A percentile compares a stretch with the other conserved stretches of the same genome.
These are phyloP conservation scores for Sistotremastrum suecicum DNA, from an alignment of 768 basidiomycete species.

Conservation along the genomic window DNA sequence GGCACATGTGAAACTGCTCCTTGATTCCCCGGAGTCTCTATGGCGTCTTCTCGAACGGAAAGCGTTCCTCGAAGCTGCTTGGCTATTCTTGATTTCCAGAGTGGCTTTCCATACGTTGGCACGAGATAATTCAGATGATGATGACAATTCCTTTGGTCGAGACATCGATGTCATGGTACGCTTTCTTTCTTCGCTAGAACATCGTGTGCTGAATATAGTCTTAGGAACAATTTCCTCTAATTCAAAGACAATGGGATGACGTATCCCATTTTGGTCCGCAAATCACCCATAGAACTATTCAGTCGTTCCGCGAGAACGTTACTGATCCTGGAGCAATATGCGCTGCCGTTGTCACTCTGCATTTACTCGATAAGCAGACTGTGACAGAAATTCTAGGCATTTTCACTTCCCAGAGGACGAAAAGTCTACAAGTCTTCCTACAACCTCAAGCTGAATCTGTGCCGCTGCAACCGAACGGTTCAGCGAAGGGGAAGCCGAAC, in stretches of 20 bases:
- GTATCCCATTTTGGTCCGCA: constrained; percentile 79
- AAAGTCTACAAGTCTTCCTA: constrained; percentile 35
- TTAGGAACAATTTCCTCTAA: constrained; percentile 76
- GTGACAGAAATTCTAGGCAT: constrained; percentile 56
- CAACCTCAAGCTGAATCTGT: constrained; percentile 3
- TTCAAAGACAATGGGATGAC: constrained; percentile 88
- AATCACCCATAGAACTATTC: constrained; percentile 77
- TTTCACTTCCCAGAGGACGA: constrained; percentile 58
- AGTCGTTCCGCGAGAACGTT: constrained; percentile 53
- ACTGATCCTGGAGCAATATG: constrained; percentile 43
- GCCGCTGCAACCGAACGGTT: constrained; percentile 1
- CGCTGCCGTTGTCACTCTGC: constrained; percentile 66
- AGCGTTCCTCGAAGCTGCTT: constrained; percentile 69
- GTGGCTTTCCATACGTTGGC: constrained; percentile 71
- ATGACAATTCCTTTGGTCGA: constrained; percentile 40
- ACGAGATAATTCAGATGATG: constrained; percentile 48
- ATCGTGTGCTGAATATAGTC: not conserved
- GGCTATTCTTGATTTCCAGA: constrained; percentile 74
- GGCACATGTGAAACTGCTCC: constrained; percentile 79
- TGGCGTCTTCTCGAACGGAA: constrained; percentile 79
- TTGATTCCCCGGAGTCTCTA: constrained; percentile 85
- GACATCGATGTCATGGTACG: constrained; percentile 52
- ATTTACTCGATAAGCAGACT: constrained; percentile 81
- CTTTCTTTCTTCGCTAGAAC: constrained; percentile 1
- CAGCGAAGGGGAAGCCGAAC: constrained; percentile 23